Evolutionary conservation across 2,329 filamentous ascomycete genomes (phyloP), one percentile per base, ranked within the genome.

Genomic region (Ophiocordyceps camponoti-leonardi): DNA sequence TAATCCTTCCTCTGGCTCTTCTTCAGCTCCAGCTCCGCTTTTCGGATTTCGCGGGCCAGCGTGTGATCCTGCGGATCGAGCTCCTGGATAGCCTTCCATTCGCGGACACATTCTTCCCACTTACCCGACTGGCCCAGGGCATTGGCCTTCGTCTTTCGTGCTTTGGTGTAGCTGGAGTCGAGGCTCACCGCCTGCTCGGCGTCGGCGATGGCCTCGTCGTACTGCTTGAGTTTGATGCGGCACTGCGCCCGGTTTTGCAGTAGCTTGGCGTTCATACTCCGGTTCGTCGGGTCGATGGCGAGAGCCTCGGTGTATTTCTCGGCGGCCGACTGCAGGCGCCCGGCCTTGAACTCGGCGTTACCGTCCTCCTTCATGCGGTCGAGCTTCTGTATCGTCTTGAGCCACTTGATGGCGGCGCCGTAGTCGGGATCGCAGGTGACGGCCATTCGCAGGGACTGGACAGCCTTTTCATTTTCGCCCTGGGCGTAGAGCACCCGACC

Each of bases 1-100:
- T 94, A 96, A 59, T 98, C 92, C 66, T 98, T 98, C 50, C 92
- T 76, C 66, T 90, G 83, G 62, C 83, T 84, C 80, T 96, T 96
- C 79, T 98, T 98, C 51, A 96, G 69, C 67, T 98, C 92, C 23
- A 95, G 69, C 67, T 98, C 90, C 1, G 90, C 92, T 56, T 81
- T 84, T 47, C 85, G 81, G 41, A 96, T 78, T 56, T 98, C 92
- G 63, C 84, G 88, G 44, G 75, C 71, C 49, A 96, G 81, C 14
- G 74, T 78, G 40, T 80, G 77, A 61, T 98, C 92, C 50, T 80
- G 73, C 2, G 88, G 88, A 53, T 92, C 86, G 48, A 79, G 67
- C 60, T 96, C 90, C 44, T 82, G 75, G 48, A 96, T 78, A 2
- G 76, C 71, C 71, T 96, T 96, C 71, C 85, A 85, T 58, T 95